These are phyloP conservation scores for Chaetomium strumarium DNA, from an alignment of 2,329 filamentous ascomycete genomes.

Conservation along the genomic window DNA sequence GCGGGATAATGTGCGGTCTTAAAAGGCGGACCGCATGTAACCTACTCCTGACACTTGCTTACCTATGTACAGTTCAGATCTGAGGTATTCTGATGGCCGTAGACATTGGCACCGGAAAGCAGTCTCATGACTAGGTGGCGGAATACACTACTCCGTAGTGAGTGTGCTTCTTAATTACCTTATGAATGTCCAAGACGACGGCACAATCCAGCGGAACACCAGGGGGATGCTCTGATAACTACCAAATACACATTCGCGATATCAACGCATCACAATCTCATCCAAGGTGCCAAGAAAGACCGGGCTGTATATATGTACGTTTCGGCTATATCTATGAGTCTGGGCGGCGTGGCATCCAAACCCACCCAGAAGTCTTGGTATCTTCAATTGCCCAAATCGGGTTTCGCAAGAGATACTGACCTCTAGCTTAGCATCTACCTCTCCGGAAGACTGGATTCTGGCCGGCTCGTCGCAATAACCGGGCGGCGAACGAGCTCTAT, in stretches of 20 bases:
- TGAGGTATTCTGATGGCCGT: slow-evolving; percentile 3
- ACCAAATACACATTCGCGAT: neutral
- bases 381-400: slow-evolving; percentile 10
- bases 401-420: neutral
- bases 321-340: slow-evolving; percentile 20
- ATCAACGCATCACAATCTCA: slow-evolving; percentile 22
- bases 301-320: slow-evolving; percentile 15
- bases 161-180: neutral
- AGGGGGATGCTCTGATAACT: slow-evolving; percentile 6
- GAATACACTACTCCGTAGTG: neutral
- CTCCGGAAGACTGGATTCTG: neutral
- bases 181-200: slow-evolving; percentile 9
- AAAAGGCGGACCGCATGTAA: slow-evolving; percentile 3
- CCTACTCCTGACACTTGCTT: neutral
- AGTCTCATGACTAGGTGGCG: neutral
- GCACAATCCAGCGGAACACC: neutral
- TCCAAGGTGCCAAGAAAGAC: slow-evolving; percentile 25
- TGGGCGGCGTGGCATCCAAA: slow-evolving; percentile 23
- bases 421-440: neutral
- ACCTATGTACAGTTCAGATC: neutral
- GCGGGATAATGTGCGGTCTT: slow-evolving; percentile 17
- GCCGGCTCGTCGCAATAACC: slow-evolving; percentile 1
- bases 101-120: slow-evolving; percentile 7
- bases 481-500: neutral
- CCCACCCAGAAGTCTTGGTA: slow-evolving; percentile 5